A percentile compares a stretch with the other conserved stretches of the same genome.
Conservation (phyloP, 257 asterid genomes). For the Solanum infundibuliforme region DNA sequence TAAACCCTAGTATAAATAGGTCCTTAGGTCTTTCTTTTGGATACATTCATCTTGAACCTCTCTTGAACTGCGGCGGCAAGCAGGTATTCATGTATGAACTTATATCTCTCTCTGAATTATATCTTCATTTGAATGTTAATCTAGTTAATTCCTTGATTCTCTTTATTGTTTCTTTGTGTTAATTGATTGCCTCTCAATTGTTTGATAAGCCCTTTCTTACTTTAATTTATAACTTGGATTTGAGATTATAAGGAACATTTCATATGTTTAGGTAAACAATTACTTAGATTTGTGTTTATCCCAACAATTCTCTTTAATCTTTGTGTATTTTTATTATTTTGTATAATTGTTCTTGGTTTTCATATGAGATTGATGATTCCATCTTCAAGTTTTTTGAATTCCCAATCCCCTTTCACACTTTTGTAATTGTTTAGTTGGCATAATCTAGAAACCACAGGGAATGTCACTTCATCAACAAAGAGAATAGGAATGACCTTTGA, state of each 20-base stretch:
- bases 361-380: background rate
- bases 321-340: background rate
- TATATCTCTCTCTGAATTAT: background rate
- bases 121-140: background rate
- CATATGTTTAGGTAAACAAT: background rate
- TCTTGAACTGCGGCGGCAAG: background rate
- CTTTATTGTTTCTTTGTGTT: background rate
- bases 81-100: background rate
- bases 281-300: background rate
- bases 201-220: background rate
- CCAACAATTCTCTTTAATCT: background rate
- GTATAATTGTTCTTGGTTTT: background rate
- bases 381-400: background rate
- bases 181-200: background rate
- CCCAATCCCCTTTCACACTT: background rate
- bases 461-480: background rate
- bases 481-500: background rate
- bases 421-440: background rate
- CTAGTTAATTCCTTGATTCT: background rate
- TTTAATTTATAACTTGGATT: background rate
- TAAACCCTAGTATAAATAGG: background rate
- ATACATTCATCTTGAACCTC: background rate
- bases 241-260: background rate
- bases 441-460: background rate
- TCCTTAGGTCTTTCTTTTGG: background rate